Conservation (phyloP, 495 filamentous ascomycete species). For the Xylona heveae region DNA sequence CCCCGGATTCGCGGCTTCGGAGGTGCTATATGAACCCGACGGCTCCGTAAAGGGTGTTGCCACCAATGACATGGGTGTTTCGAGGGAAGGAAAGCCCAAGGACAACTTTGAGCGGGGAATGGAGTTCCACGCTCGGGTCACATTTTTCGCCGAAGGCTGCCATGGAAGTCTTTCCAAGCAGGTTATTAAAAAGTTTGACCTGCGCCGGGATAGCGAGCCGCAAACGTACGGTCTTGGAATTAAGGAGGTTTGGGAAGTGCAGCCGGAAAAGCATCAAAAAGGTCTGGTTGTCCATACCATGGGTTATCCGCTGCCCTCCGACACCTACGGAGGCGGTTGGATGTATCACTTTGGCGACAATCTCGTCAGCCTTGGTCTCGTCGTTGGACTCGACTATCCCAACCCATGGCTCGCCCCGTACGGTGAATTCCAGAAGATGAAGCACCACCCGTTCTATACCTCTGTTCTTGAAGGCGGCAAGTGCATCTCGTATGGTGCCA, state of each 20-base stretch:
- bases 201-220: conserved; percentile 69
- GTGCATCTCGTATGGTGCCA: conserved; percentile 91
- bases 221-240: conserved; percentile 91
- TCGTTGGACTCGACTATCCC: conserved; percentile 85
- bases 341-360: conserved; percentile 99
- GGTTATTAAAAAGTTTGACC: conserved; percentile 83
- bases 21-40: conserved; percentile 71
- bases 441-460: conserved; percentile 81
- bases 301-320: conserved; percentile 73
- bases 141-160: conserved; percentile 88
- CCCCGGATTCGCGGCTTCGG: conserved; percentile 83
- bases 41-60: conserved; percentile 87
- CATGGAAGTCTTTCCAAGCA: conserved; percentile 94
- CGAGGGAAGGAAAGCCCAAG: conserved; percentile 64
- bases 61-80: conserved; percentile 83
- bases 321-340: conserved; percentile 93
- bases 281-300: conserved; percentile 78
- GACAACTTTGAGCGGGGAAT: conserved; percentile 88
- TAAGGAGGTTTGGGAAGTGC: conserved; percentile 95
- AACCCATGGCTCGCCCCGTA: conserved; percentile 97
- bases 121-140: conserved; percentile 92
- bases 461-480: conserved; percentile 76
- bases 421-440: conserved; percentile 93
- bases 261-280: conserved; percentile 76
- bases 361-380: conserved; percentile 79